Conservation (phyloP, 805 yeast species). For the Phaffomyces thermotolerans region DNA sequence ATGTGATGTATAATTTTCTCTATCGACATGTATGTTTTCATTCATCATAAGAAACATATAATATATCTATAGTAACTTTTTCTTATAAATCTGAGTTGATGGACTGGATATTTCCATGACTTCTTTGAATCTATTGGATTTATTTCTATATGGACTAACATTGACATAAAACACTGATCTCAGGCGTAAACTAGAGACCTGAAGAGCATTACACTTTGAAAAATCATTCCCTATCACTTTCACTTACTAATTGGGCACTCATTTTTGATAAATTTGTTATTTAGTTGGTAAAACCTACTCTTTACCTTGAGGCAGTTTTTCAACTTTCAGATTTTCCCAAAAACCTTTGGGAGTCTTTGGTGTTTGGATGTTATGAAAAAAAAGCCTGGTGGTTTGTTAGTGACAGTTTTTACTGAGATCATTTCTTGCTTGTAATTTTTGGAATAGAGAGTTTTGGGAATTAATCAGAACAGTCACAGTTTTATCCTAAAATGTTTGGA, state of each 20-base stretch:
- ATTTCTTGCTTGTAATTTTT: not conserved
- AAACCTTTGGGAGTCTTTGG: constrained; percentile 10
- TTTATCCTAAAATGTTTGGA: constrained; percentile 4
- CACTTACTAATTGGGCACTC: constrained; percentile 29
- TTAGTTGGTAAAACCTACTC: constrained; percentile 1
- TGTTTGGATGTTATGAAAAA: constrained; percentile 5
- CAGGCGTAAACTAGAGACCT: too few species aligned
- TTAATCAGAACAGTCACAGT: not conserved
- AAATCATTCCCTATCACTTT: not conserved
- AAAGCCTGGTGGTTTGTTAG: not conserved
- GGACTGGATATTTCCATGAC: too few species aligned
- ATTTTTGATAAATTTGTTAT: constrained; percentile 15
- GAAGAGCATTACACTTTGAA: not conserved
- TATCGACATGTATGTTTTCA: too few species aligned
- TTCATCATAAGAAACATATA: too few species aligned
- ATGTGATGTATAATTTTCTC: too few species aligned
- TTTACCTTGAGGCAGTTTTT: constrained; percentile 4
- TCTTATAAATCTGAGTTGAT: too few species aligned
- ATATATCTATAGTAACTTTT: too few species aligned
- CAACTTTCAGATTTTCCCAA: constrained; percentile 6
- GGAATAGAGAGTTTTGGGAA: not conserved
- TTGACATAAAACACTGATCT: too few species aligned
- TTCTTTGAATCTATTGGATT: too few species aligned
- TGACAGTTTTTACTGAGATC: not conserved
- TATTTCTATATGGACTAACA: too few species aligned